Base-by-base conservation (phyloP, 441 rosid species). In the Pelargonium fulgidum region DNA sequence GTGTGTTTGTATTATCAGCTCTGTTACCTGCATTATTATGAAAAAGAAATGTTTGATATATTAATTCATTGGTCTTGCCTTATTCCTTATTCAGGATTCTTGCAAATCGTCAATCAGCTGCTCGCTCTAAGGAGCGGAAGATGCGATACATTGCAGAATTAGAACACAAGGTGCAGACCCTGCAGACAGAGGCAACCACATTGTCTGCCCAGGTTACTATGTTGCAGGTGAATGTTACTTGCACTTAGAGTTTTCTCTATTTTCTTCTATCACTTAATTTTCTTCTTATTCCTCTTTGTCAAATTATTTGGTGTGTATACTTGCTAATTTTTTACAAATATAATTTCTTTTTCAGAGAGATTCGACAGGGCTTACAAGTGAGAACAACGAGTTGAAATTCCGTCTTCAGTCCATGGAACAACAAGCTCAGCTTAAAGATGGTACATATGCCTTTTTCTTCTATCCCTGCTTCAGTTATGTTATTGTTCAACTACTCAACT, bases 381-480 rank as follows among this genome's bases (percentile, higher is more conserved):
- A 90, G 84, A 94, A 94, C 82, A 91, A 87, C 66, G 97, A 94
- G 80, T 73, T 94, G 72, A 94, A 94, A 79, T 94, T 89, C 74
- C 95, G 99, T 48, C 97, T 93, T 69, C 96, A 91, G 81, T 92
- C 99, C 76, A 87, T 89, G 96, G 96, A 93, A 70, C 97, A 93
- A 76, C 99, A 93, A 70, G 99, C 92, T 13, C 87, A 87, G 65
- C 97, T 93, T 41, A 89, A 95, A 14, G 92, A 93, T 78, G 98
- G 98, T 93, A 91, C 41, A n/a, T 36, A 66, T 2, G 17, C 69
- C 0, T 17, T 17, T 6, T 24, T 50, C 24, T 59, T 24, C 26
- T 44, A n/a, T n/a, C n/a, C n/a, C n/a, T 14, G 16, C 4, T 19
- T 52, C 20, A 14, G 7, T 52, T 52, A 52, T 52, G 7, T 52